Evolutionary conservation across 345 rosid genomes (phyloP), one percentile per base, ranked within the genome.

Genomic region (Boechera stricta): DNA sequence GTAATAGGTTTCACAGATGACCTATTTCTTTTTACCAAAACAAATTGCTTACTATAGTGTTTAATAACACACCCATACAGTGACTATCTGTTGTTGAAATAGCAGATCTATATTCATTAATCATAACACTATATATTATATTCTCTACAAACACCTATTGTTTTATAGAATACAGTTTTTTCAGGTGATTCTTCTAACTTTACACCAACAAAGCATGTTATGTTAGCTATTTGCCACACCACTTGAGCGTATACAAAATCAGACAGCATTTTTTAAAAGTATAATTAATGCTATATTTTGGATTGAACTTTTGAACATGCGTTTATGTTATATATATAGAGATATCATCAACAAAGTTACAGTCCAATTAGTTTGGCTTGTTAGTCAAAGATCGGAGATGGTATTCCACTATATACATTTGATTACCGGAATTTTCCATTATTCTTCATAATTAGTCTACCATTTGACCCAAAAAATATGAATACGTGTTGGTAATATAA

Each of bases 161-260:
- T 3, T 56, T 16, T 70, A 57, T 41, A 39, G 12, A 52, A 52
- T 52, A 29, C 42, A 18, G 2, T 41, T 64, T 74, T 54, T 11
- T 42, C 48, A 73, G 62, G 76, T 73, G 63, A 31, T 64, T 64
- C 71, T 64, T 73, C 55, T 53, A 31, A 71, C 56, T 42, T 57
- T 57, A 42, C 44, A 44, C 21, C 74, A 58, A 18, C 48, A 15
- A 47, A 31, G 54, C 39, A 31, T 45, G 31, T 45, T 28, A 44
- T 13, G 12, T 56, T n/a, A 62, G 61, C 69, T 28, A 72, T 60
- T 26, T 49, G 29, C 11, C 68, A 61, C 26, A 73, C 44, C 63
- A 39, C 54, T 39, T 52, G 69, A 73, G 63, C 41, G 6, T 39
- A 18, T 32, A 73, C 10, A 3, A 55, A 73, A 28, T 53, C 44